These are phyloP conservation scores for Lactarius vividus DNA, from an alignment of 768 basidiomycete species.

Conservation along the genomic window DNA sequence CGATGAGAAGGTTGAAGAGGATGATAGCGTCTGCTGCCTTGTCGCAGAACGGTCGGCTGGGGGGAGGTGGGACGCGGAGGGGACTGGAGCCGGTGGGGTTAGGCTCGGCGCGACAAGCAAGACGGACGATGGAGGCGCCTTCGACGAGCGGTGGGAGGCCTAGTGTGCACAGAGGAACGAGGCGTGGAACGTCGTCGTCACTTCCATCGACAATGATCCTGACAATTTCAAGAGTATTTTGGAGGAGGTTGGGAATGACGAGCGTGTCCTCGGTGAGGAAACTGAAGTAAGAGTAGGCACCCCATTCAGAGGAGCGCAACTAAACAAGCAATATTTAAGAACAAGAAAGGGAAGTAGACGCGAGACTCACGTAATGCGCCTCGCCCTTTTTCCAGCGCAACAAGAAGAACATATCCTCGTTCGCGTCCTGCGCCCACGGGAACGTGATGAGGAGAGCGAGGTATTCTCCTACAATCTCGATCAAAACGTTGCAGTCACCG, in stretches of 20 bases:
- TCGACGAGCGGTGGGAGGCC: slow-evolving; percentile 26
- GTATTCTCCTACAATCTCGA: slow-evolving; percentile 26
- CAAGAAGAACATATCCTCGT: slow-evolving; percentile 26
- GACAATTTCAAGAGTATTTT: slow-evolving; percentile 29
- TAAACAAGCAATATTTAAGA: background rate
- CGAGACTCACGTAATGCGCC: slow-evolving; percentile 27
- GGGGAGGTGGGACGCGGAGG: background rate
- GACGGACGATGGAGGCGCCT: slow-evolving; percentile 25
- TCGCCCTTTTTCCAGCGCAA: slow-evolving; percentile 35
- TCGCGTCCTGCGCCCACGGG: slow-evolving; percentile 12
- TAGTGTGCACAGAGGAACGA: slow-evolving; percentile 26
- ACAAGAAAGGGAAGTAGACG: background rate
- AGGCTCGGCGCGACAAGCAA: slow-evolving; percentile 34
- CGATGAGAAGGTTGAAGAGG: slow-evolving; percentile 29
- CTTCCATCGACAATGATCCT: slow-evolving; percentile 12
- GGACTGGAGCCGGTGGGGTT: slow-evolving; percentile 24
- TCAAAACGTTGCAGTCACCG: slow-evolving; percentile 19
- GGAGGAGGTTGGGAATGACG: slow-evolving; percentile 30
- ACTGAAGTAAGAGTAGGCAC: slow-evolving; percentile 31
- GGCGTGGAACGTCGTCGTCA: slow-evolving; percentile 8
- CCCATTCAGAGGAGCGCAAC: slow-evolving; percentile 22
- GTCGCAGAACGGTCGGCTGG: slow-evolving; percentile 29
- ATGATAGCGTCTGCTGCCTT: slow-evolving; percentile 30
- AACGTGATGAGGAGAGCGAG: slow-evolving; percentile 24
- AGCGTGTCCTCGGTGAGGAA: slow-evolving; percentile 31